A percentile compares a stretch with the other conserved stretches of the same genome.
Evolutionary conservation across 768 basidiomycete genomes (phyloP).

Genomic region (Russula vinacea): DNA sequence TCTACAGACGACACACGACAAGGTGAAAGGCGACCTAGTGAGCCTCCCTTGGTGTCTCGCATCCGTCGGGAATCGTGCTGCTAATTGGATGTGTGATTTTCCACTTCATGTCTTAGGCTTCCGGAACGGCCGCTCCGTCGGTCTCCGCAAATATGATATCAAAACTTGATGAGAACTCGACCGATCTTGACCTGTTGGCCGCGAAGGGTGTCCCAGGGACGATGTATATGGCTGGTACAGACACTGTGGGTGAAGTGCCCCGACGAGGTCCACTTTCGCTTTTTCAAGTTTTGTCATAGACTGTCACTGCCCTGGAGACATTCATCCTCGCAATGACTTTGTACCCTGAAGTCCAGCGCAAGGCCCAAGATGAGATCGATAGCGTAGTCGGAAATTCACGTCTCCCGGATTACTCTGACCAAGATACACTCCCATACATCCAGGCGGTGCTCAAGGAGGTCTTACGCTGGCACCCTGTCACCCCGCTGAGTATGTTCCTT

Average conservation of each 20-base stretch:
- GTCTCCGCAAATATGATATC: constrained; percentile 1
- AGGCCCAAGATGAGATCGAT: constrained; percentile 1
- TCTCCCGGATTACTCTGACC: background rate
- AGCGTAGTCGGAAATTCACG: background rate
- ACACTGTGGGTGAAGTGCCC: background rate
- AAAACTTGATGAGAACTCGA: background rate
- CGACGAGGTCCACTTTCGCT: background rate
- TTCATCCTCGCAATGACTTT: background rate
- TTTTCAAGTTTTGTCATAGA: background rate
- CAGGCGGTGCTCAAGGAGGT: constrained; percentile 1
- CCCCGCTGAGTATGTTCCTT: background rate
- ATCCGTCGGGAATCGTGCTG: background rate
- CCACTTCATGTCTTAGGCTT: background rate
- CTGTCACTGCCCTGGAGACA: background rate
- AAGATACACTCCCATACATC: background rate
- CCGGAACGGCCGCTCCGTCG: background rate
- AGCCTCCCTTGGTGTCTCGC: background rate
- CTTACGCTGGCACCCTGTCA: constrained; percentile 1
- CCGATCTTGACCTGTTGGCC: background rate
- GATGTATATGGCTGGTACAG: background rate
- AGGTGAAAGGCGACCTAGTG: background rate
- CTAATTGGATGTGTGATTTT: background rate
- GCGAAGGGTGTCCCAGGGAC: background rate
- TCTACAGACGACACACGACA: background rate
- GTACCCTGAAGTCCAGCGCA: constrained; percentile 1